A percentile compares a stretch with the other conserved stretches of the same genome.
phyloP scores from a whole-genome alignment of 257 asterid species.

The Paraleonurus japonicus region DNA sequence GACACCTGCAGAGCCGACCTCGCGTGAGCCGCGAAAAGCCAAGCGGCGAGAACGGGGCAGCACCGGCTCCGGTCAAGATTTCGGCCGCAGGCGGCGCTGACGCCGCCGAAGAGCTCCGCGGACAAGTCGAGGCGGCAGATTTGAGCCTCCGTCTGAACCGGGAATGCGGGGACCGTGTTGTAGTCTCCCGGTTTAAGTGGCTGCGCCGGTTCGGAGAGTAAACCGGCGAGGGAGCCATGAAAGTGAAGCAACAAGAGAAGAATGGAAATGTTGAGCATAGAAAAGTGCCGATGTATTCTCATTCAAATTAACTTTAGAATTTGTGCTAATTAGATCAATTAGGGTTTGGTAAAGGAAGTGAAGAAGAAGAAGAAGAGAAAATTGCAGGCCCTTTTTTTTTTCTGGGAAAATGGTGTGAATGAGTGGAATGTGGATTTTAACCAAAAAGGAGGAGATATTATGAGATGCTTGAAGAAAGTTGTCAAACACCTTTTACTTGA shows the following conservation, averaged over 20 bases:
- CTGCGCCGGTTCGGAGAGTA: conserved; percentile 70
- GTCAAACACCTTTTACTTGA: conserved; percentile 25
- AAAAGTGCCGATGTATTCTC: conserved; percentile 4
- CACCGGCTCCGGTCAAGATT: conserved; percentile 91
- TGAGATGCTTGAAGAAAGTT: conserved; percentile 29
- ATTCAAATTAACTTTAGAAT: neutral
- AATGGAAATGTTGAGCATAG: conserved; percentile 17
- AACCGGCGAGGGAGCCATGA: conserved; percentile 37
- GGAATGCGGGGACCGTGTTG: conserved; percentile 90
- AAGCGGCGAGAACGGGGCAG: conserved; percentile 95
- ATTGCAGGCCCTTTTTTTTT: neutral
- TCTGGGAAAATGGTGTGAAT: conserved; percentile 35
- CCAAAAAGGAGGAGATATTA: conserved; percentile 36
- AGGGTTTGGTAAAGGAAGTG: conserved; percentile 18
- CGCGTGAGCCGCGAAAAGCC: conserved; percentile 98
- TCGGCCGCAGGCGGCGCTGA: conserved; percentile 77
- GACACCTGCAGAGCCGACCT: conserved; percentile 68
- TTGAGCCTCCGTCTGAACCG: conserved; percentile 62
- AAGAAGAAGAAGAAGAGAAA: neutral
- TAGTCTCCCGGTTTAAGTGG: conserved; percentile 68
- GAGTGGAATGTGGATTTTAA: conserved; percentile 26
- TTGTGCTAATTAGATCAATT: neutral
- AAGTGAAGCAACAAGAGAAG: conserved; percentile 17
- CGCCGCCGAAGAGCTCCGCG: conserved; percentile 92
- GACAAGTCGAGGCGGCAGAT: conserved; percentile 77